phyloP scores from a whole-genome alignment of 805 yeast genomes.

The Teunomyces atbi region DNA sequence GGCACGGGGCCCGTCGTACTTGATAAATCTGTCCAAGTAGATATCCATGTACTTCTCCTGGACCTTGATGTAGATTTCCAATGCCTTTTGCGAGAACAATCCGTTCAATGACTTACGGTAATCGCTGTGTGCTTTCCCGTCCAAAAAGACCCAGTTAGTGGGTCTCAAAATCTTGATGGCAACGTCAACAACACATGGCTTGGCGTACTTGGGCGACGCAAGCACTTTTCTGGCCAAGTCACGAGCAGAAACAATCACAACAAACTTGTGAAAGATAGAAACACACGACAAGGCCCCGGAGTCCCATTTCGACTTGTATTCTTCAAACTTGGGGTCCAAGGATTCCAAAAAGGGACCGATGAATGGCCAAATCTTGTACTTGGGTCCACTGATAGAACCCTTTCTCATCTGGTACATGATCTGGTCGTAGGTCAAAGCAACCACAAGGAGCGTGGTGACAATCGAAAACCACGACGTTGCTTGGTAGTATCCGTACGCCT shows the following conservation, averaged over 20 bases:
- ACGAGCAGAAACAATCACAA: slow-evolving; percentile 86
- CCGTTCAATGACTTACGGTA: slow-evolving; percentile 90
- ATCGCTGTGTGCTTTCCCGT: slow-evolving; percentile 93
- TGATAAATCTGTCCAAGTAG: slow-evolving; percentile 69
- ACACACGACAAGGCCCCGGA: slow-evolving; percentile 95
- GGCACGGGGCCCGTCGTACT: slow-evolving; percentile 61
- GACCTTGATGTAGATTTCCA: slow-evolving; percentile 78
- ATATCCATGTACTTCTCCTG: slow-evolving; percentile 82
- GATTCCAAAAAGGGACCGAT: slow-evolving; percentile 96
- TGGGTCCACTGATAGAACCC: slow-evolving; percentile 90
- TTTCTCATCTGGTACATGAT: slow-evolving; percentile 75
- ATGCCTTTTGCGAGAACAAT: slow-evolving; percentile 78
- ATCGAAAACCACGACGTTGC: slow-evolving; percentile 55
- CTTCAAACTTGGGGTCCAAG: slow-evolving; percentile 93
- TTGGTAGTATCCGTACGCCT: slow-evolving; percentile 15
- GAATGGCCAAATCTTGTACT: slow-evolving; percentile 84
- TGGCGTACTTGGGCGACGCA: slow-evolving; percentile 81
- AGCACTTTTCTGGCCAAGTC: slow-evolving; percentile 86
- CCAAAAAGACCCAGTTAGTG: slow-evolving; percentile 95
- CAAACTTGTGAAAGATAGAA: slow-evolving; percentile 96
- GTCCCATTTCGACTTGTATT: slow-evolving; percentile 89
- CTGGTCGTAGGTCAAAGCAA: slow-evolving; percentile 65
- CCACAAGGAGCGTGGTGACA: slow-evolving; percentile 43
- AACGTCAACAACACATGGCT: slow-evolving; percentile 98
- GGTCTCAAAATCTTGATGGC: slow-evolving; percentile 94